Evolutionary conservation across 129 eudicot species (phyloP), one percentile per base, ranked within the genome.

Genomic region (Flaveria bidentis): DNA sequence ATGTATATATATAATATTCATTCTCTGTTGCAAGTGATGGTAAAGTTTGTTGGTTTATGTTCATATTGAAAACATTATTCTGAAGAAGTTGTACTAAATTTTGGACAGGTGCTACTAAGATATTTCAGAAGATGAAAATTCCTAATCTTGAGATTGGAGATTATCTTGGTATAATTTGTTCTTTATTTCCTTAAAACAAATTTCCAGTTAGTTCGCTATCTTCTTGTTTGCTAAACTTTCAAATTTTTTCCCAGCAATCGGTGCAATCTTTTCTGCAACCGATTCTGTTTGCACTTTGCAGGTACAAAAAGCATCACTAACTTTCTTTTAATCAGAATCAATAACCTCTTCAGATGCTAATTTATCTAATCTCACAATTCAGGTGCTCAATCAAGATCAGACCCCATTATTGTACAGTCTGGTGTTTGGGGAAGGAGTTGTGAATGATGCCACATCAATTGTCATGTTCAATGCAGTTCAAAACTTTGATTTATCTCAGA

Each of bases 241-340:
- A 14, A 74, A 28, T 63, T 55, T 67, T 62, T 69, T 74, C 75
- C 41, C 83, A 94, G 98, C 98, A 67, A 91, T 94, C 60, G 98
- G 98, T 76, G 96, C 98, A 80, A 94, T 94, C 78, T 94, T 94
- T 79, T 89, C 98, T 79, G 98, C 98, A 66, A 94, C 98, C 76
- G 98, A 94, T 86, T 94, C 98, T 13, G 98, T 94, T 45, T 94
- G 98, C 90, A 94, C 98, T 61, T 81, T 94, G 82, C 97, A 93
- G 98, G 98, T 87, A 81, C 63, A n/a, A 33, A 65, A 6, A 28
- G 6, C 64, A 28, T 80, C 71, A 58, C 20, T 80, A 53, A 2
- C 76, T 55, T 47, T 44, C 12, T 9, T 65, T 26, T 64, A 45
- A 20, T 10, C 28, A 39, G 33, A 33, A 17, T 36, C 6, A 16